phyloP scores from a whole-genome alignment of 2,329 filamentous ascomycete genomes.

The Fusarium sp. region DNA sequence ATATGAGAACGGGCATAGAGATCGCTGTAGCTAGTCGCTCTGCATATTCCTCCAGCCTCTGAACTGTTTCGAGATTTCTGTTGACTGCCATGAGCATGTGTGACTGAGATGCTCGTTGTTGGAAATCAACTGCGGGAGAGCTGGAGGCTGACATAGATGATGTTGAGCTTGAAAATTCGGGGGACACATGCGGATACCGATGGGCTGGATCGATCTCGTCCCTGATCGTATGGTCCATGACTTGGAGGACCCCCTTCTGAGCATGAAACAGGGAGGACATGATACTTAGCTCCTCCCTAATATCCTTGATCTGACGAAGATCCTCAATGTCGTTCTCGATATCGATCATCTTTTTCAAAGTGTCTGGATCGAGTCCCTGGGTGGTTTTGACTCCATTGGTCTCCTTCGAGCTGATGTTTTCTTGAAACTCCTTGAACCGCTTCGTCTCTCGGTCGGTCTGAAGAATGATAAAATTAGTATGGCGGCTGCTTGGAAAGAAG shows the following conservation, averaged over 20 bases:
- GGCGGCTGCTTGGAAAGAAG: no score
- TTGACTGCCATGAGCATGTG: not conserved
- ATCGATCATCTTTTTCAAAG: not conserved
- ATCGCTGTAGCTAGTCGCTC: not conserved
- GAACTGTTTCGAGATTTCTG: not conserved
- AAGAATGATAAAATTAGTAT: no score
- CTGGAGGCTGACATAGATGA: not conserved
- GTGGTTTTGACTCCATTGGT: no score
- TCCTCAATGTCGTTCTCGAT: not conserved
- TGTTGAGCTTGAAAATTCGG: not conserved
- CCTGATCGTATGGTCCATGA: not conserved
- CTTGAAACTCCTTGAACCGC: no score
- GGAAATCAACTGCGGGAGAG: not conserved
- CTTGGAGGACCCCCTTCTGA: not conserved
- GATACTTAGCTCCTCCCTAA: not conserved
- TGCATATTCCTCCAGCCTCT: not conserved
- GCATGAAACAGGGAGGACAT: not conserved
- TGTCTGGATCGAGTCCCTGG: no score
- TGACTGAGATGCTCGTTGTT: not conserved
- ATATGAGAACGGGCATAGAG: no score
- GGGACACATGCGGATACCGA: not conserved
- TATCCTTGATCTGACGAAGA: not conserved
- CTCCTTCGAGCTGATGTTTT: no score
- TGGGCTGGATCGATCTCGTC: not conserved
- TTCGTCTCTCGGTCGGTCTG: no score